Conservation (phyloP, 2,329 filamentous ascomycete species). For the Polychaeton citri region DNA sequence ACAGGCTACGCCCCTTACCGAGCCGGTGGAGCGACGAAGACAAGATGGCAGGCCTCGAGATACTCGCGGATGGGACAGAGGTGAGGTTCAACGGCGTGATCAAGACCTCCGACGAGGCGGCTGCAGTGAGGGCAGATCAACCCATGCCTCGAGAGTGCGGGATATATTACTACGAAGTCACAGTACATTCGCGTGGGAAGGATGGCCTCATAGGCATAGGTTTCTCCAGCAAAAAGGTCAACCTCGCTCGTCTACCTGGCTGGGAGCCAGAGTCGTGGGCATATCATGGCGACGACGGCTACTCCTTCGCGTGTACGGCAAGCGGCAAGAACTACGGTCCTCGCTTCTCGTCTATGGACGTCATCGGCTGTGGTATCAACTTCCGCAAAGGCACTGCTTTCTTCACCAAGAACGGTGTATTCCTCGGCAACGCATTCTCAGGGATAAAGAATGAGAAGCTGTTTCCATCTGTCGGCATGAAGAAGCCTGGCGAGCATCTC, state of each 20-base stretch:
- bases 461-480: slow-evolving; percentile 57
- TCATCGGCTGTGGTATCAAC: slow-evolving; percentile 53
- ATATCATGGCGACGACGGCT: slow-evolving; percentile 54
- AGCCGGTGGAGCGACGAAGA: slow-evolving; percentile 71
- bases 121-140: slow-evolving; percentile 67
- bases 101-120: slow-evolving; percentile 60
- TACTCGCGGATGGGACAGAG: slow-evolving; percentile 60
- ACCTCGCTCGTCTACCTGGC: slow-evolving; percentile 47
- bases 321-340: slow-evolving; percentile 46
- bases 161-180: slow-evolving; percentile 84
- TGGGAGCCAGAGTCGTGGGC: slow-evolving; percentile 55
- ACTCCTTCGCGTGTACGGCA: slow-evolving; percentile 46
- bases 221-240: slow-evolving; percentile 46
- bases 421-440: slow-evolving; percentile 51
- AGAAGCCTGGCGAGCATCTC: slow-evolving; percentile 47
- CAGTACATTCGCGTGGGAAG: slow-evolving; percentile 51
- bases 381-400: slow-evolving; percentile 48
- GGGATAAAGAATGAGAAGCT: slow-evolving; percentile 47
- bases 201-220: slow-evolving; percentile 47
- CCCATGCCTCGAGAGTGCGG: slow-evolving; percentile 82
- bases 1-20: slow-evolving; percentile 57
- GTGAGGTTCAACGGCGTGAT: slow-evolving; percentile 47
- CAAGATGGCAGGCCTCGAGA: slow-evolving; percentile 59
- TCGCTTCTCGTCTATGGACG: slow-evolving; percentile 24
- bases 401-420: slow-evolving; percentile 52